Evolutionary conservation across 2,329 filamentous ascomycete species (phyloP).

Genomic region (Fusarium armeniacum): DNA sequence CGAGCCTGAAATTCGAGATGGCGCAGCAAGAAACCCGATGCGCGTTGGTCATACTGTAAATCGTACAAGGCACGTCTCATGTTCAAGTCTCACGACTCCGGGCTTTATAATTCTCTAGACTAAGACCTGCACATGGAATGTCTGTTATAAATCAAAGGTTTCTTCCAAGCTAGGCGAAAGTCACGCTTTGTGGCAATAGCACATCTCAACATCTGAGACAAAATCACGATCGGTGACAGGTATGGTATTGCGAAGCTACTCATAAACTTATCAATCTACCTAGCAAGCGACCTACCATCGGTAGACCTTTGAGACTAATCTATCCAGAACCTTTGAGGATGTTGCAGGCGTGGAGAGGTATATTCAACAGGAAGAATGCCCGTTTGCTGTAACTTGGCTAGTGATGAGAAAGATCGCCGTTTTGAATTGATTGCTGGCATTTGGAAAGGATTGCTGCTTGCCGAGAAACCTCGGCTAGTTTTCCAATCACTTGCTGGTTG

Average conservation of each 20-base stretch:
- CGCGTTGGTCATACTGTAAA: constrained; percentile 5
- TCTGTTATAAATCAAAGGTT: constrained; percentile 14
- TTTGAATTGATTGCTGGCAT: constrained; percentile 71
- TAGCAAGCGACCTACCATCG: constrained; percentile 5
- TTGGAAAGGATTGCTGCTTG: constrained; percentile 83
- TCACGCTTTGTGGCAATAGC: constrained; percentile 11
- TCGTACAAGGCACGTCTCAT: constrained; percentile 18
- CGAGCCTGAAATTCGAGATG: constrained; percentile 2
- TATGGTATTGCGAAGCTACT: background rate
- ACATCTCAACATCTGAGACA: constrained; percentile 7
- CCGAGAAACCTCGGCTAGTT: constrained; percentile 81
- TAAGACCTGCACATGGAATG: constrained; percentile 13
- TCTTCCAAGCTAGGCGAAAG: constrained; percentile 18
- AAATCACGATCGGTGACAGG: constrained; percentile 22
- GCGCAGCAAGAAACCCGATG: constrained; percentile 15
- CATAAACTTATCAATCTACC: constrained; percentile 29
- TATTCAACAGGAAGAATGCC: constrained; percentile 29
- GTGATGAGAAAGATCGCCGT: constrained; percentile 48
- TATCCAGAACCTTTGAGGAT: constrained; percentile 3
- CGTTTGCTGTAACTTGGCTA: constrained; percentile 3
- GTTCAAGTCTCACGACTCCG: constrained; percentile 29
- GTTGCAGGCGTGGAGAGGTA: constrained; percentile 7
- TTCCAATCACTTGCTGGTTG: constrained; percentile 83
- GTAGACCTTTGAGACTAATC: constrained; percentile 2
- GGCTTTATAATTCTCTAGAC: constrained; percentile 28